These are phyloP conservation scores for Ceratobasidium sp. DNA, from an alignment of 1,284 basidiomycete species.

Conservation along the genomic window DNA sequence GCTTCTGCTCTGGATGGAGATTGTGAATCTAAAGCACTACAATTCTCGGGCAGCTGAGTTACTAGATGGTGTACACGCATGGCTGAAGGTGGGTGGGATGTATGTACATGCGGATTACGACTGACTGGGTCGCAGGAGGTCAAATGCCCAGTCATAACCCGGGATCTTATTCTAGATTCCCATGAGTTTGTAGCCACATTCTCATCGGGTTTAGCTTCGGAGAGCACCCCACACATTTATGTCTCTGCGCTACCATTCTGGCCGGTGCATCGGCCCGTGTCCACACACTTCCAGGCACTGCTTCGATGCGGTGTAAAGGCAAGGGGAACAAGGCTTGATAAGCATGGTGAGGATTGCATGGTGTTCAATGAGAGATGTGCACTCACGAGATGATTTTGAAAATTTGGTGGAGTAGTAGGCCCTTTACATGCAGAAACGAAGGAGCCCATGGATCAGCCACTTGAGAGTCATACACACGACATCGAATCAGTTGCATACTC, in stretches of 20 bases:
- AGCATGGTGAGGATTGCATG: background rate
- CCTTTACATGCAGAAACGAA: too few species aligned
- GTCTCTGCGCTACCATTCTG: too few species aligned
- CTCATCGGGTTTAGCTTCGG: background rate
- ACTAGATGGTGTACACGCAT: background rate
- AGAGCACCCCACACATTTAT: constrained; percentile 28
- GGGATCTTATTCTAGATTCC: background rate
- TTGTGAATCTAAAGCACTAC: constrained; percentile 6
- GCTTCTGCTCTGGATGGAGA: constrained; percentile 32
- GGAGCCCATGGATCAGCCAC: too few species aligned
- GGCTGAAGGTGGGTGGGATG: constrained; percentile 1
- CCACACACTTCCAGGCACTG: background rate
- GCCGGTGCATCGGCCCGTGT: too few species aligned
- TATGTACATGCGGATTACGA: too few species aligned
- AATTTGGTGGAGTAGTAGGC: too few species aligned
- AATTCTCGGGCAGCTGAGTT: background rate
- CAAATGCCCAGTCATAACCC: too few species aligned
- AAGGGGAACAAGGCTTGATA: background rate
- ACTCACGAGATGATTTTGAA: too few species aligned
- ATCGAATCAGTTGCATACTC: too few species aligned
- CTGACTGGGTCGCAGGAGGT: too few species aligned
- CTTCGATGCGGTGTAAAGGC: constrained; percentile 9
- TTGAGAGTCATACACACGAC: too few species aligned
- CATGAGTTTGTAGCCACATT: background rate
- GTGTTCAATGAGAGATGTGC: too few species aligned